Evolutionary conservation across 495 filamentous ascomycete genomes (phyloP), one percentile per base, ranked within the genome.

Genomic region (Penicillium pancosmium): DNA sequence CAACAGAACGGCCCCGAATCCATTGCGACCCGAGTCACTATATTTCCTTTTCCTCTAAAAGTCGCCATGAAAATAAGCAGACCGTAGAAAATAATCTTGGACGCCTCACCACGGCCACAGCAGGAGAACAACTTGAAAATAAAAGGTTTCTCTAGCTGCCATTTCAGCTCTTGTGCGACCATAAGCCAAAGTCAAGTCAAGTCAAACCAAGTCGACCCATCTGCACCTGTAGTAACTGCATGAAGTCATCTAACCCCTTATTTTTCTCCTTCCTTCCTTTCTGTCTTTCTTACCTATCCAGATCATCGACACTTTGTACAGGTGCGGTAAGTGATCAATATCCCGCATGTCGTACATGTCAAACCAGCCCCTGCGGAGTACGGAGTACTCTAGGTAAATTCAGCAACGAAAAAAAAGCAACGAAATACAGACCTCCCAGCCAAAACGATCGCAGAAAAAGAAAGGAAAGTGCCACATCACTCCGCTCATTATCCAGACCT

Each of bases 151-250:
- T 27, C 56, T 31, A 52, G 48, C 19, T 56, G 54, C 47, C 55
- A 44, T 19, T 47, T 65, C 59, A 62, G 59, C 63, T 54, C 40
- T 50, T 59, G 55, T 62, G 52, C 52, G 7, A 65, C 63, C 55
- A 44, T 59, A 49, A 56, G 55, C 55, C 5, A 2, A 13, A n/a
- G 12, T 38, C 19, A 36, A n/a, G 12, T 38, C 19, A 36, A 36
- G 6, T 59, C 25, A 43, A 15, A 15, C 10, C 8, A 41, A 31
- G 6, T 31, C n/a, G 41, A 38, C 12, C 40, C 55, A 57, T 48
- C 46, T 43, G 55, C 55, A 56, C 18, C 34, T 27, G 54, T 49
- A 40, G 5, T 49, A 35, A 10, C 43, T 15, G 43, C 43, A 47
- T 35, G 4, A 35, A 15, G 23, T 18, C 19, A 36, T 34, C 15